Conservation (phyloP, 2,329 filamentous ascomycete species). For the Colletotrichum musae region DNA sequence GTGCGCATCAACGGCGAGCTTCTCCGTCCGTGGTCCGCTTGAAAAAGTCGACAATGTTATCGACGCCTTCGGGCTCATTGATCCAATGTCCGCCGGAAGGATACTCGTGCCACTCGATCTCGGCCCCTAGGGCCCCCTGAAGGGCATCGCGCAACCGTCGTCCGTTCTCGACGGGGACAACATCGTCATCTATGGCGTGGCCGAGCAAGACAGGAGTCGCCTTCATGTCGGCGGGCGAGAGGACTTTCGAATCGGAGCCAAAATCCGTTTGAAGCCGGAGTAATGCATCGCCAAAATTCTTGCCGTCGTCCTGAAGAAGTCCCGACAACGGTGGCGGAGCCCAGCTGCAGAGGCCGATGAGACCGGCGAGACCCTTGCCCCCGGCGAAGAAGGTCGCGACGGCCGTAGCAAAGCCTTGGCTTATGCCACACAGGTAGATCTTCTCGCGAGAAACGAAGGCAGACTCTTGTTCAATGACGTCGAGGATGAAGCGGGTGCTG, state of each 20-base stretch:
- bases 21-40: not conserved
- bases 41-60: slow-evolving; percentile 41
- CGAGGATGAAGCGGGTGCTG: slow-evolving; percentile 43
- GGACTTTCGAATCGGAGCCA: not conserved
- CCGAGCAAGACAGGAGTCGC: slow-evolving; percentile 47
- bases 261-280: not conserved
- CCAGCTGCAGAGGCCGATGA: slow-evolving; percentile 50
- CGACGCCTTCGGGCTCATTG: slow-evolving; percentile 47
- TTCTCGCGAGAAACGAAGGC: slow-evolving; percentile 40
- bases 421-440: slow-evolving; percentile 51
- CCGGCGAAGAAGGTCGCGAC: slow-evolving; percentile 41
- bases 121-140: not conserved
- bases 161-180: slow-evolving; percentile 48
- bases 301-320: not conserved
- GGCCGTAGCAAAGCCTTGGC: slow-evolving; percentile 49
- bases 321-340: not conserved
- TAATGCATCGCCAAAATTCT: not conserved
- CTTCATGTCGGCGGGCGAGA: not conserved
- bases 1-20: too few relatives aligned
- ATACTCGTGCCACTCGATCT: slow-evolving; percentile 49
- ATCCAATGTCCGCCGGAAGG: slow-evolving; percentile 47
- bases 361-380: slow-evolving; percentile 43
- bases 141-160: slow-evolving; percentile 44
- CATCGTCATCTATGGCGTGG: slow-evolving; percentile 48
- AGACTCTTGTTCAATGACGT: slow-evolving; percentile 45